phyloP scores from a whole-genome alignment of 352 stramenopile genomes.

The Blastocystis sp. region DNA sequence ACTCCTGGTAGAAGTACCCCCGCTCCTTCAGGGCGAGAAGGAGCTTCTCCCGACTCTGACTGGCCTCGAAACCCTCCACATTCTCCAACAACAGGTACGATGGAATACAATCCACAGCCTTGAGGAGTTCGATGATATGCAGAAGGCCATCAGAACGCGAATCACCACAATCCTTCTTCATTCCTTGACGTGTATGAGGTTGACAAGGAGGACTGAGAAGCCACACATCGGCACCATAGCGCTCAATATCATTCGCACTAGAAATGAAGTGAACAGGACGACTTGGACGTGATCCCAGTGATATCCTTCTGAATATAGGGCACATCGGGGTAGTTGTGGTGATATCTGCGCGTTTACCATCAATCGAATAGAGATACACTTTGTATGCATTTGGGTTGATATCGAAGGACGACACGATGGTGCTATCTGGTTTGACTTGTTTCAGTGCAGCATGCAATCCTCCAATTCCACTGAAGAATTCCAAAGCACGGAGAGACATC shows the following conservation, averaged over 20 bases:
- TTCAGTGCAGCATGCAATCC: constrained; percentile 25
- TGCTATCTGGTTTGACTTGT: background rate
- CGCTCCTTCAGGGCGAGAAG: background rate
- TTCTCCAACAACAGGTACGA: constrained; percentile 48
- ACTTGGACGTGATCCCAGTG: background rate
- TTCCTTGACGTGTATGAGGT: constrained; percentile 51
- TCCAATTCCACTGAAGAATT: constrained; percentile 56
- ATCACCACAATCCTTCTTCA: constrained; percentile 33
- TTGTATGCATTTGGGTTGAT: constrained; percentile 55
- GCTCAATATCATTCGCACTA: constrained; percentile 14
- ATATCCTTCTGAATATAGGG: constrained; percentile 56
- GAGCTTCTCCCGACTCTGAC: constrained; percentile 23
- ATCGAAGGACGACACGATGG: constrained; percentile 29
- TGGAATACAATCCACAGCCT: background rate
- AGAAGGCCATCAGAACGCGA: constrained; percentile 43
- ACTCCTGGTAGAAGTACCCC: constrained; percentile 44
- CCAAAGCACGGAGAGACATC: constrained; percentile 12
- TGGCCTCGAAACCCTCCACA: constrained; percentile 50
- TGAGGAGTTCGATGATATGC: constrained; percentile 28
- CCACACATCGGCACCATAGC: constrained; percentile 31
- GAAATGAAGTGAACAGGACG: background rate
- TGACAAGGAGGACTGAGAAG: constrained; percentile 56
- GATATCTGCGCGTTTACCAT: background rate
- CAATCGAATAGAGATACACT: constrained; percentile 6
- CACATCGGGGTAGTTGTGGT: constrained; percentile 50